These are phyloP conservation scores for Penicillium paradoxum DNA, from an alignment of 495 filamentous ascomycete genomes.

Conservation along the genomic window DNA sequence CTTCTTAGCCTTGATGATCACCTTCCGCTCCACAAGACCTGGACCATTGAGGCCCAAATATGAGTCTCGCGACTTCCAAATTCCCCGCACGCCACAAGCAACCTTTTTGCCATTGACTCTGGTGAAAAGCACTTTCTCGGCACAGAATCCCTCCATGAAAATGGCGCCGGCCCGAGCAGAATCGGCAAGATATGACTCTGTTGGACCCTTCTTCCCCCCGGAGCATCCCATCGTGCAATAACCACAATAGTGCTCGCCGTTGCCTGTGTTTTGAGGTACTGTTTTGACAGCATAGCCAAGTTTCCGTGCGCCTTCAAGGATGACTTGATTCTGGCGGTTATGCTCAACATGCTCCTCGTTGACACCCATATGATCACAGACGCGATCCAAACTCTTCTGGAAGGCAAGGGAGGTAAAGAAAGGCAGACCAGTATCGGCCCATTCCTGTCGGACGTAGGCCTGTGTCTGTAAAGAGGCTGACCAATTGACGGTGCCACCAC, in stretches of 20 bases:
- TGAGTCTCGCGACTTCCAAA: conserved; percentile 66
- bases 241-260: conserved; percentile 67
- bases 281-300: conserved; percentile 66
- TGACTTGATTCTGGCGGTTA: conserved; percentile 60
- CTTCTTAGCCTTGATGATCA: conserved; percentile 74
- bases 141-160: conserved; percentile 76
- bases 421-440: conserved; percentile 65
- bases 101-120: conserved; percentile 48
- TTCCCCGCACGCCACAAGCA: conserved; percentile 64
- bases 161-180: conserved; percentile 67
- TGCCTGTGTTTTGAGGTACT: conserved; percentile 75
- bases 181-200: conserved; percentile 70
- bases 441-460: conserved; percentile 74
- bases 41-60: conserved; percentile 51
- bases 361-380: conserved; percentile 75
- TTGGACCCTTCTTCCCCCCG: conserved; percentile 72
- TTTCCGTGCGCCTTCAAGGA: conserved; percentile 71
- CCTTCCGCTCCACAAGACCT: conserved; percentile 45
- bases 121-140: conserved; percentile 63
- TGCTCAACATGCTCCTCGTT: conserved; percentile 60
- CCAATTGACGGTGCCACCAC: conserved; percentile 87
- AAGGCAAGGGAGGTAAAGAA: conserved; percentile 75
- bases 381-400: conserved; percentile 69
- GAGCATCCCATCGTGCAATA: conserved; percentile 75
- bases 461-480: conserved; percentile 78